phyloP scores from a whole-genome alignment of 306 rosid species.

The Lotus japonicus region DNA sequence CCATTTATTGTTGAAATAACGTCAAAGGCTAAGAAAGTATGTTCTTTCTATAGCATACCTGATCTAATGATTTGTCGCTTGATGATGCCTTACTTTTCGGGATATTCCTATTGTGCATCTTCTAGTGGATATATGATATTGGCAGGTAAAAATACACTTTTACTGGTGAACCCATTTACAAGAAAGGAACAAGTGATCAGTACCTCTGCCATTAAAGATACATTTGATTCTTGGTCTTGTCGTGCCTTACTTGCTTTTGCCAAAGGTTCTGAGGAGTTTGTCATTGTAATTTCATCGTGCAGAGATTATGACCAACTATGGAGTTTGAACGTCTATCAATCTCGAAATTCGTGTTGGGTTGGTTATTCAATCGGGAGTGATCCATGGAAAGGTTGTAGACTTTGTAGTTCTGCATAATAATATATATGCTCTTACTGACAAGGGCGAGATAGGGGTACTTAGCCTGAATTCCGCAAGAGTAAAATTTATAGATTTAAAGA shows the following conservation, averaged over 20 bases:
- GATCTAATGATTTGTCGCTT: neutral
- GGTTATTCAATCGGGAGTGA: neutral
- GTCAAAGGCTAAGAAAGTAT: no score
- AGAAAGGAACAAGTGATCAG: neutral
- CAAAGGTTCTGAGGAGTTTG: neutral
- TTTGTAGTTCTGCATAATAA: neutral
- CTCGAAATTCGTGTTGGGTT: neutral
- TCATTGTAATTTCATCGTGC: neutral
- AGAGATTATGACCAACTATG: no score
- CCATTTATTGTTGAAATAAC: no score
- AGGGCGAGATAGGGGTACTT: slow-evolving; percentile 2
- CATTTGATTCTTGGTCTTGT: neutral
- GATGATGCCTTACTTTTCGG: neutral
- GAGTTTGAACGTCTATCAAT: neutral
- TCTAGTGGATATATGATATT: slow-evolving; percentile 9
- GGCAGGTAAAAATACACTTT: neutral
- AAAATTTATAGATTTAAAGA: neutral
- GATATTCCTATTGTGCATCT: neutral
- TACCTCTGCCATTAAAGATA: fast-evolving
- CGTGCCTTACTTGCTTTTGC: neutral
- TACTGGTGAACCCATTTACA: slow-evolving; percentile 14
- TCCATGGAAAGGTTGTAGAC: neutral
- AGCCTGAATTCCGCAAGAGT: neutral
- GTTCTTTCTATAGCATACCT: no score
- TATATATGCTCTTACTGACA: neutral